Evolutionary conservation across 2,329 filamentous ascomycete genomes (phyloP), one percentile per base, ranked within the genome.

Genomic region (Colletotrichum sp.): DNA sequence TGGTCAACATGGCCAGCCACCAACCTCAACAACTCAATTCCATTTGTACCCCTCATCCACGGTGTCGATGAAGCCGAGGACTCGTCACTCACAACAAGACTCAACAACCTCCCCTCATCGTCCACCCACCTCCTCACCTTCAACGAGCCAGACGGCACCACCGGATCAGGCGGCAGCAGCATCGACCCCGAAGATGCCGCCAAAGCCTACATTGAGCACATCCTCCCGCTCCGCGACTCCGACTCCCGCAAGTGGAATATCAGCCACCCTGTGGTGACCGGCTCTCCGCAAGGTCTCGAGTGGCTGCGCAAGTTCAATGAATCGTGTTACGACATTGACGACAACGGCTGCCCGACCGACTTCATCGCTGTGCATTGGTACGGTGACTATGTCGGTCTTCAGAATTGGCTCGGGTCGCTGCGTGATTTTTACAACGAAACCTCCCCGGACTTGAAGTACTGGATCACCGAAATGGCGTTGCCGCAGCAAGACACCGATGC

Each of bases 311-410:
- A 82, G 21, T 87, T 87, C 76, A 87, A 86, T 75, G 80, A 82
- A 36, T 84, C 84, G 9, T 87, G 85, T 76, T 85, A 83, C 76
- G 82, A 84, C 3, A 81, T 87, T 13, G 82, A 85, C 64, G 79
- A 83, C 3, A 73, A 80, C 2, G 85, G 85, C 0, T 87, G 85
- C 34, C 85, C 85, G 0, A 78, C 82, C 2, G 85, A 87, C 67
- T 87, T 87, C 36, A 81, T 87, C 16, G 83, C 84, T 6, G 83
- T 85, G 24, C 85, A 87, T 63, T 87, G 83, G 82, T 87, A 87
- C 68, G 85, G 85, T 4, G 81, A 83, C n/a, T 84, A 82, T 2
- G 69, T 68, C 0, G 85, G 85, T 6, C 79, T 87, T 2, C 77
- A 79, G 0, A 80, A 80, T 4, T 87, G 85, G 85, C 77, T 87